phyloP scores from a whole-genome alignment of 2,329 filamentous ascomycete species.

The Exserohilum rostratum region DNA sequence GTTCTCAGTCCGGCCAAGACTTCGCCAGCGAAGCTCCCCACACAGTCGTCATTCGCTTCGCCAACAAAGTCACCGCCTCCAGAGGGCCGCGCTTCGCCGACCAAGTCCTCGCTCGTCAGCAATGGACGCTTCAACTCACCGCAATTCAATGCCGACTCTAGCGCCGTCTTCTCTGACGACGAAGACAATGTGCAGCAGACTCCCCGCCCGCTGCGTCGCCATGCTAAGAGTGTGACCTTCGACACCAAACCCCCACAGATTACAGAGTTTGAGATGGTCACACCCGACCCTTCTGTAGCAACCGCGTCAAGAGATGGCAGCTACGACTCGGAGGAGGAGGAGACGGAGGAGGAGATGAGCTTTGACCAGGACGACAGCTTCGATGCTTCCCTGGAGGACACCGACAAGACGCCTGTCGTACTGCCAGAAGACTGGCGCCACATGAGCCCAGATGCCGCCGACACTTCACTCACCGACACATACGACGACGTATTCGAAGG shows the following conservation, averaged over 20 bases:
- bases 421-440: conserved; percentile 93
- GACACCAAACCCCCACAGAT: conserved; percentile 91
- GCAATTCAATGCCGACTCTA: conserved; percentile 46
- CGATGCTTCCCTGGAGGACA: conserved; percentile 92
- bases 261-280: conserved; percentile 98
- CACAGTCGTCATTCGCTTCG: conserved; percentile 46
- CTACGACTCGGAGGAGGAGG: conserved; percentile 75
- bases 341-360: conserved; percentile 73
- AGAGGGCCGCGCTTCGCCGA: conserved; percentile 70
- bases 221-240: conserved; percentile 97
- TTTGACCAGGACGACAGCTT: conserved; percentile 83
- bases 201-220: conserved; percentile 74
- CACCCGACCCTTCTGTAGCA: conserved; percentile 88
- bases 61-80: conserved; percentile 29
- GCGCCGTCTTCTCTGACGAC: conserved; percentile 43
- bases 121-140: conserved; percentile 61
- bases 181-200: conserved; percentile 65
- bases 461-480: conserved; percentile 59
- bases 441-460: conserved; percentile 69
- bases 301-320: conserved; percentile 91
- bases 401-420: conserved; percentile 97
- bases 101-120: conserved; percentile 84
- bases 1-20: conserved; percentile 62
- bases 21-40: conserved; percentile 66
- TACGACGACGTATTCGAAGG: conserved; percentile 72